A percentile compares a stretch with the other conserved stretches of the same genome.
Conservation (phyloP, 2,329 filamentous ascomycete species). For the Sarocladium kiliense region DNA sequence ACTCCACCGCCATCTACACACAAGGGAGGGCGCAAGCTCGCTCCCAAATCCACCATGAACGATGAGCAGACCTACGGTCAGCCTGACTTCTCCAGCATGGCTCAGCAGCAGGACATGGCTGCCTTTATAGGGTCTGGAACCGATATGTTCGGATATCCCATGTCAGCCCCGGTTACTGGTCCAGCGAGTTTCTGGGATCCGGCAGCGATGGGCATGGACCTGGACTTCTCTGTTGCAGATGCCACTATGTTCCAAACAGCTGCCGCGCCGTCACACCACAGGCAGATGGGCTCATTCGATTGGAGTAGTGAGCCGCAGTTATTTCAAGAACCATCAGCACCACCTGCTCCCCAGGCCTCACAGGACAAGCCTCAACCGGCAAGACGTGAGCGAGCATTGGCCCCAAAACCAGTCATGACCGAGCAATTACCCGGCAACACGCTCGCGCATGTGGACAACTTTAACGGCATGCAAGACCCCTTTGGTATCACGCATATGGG, state of each 20-base stretch:
- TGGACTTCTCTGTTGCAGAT: conserved; percentile 43
- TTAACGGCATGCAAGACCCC: conserved; percentile 36
- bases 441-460: not conserved
- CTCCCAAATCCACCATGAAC: conserved; percentile 51
- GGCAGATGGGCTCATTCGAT: conserved; percentile 47
- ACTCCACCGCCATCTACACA: conserved; percentile 56
- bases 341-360: conserved; percentile 22
- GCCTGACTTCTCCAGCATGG: conserved; percentile 42
- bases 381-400: conserved; percentile 41
- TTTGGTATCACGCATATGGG: conserved; percentile 43
- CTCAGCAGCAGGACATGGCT: conserved; percentile 45
- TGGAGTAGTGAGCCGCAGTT: conserved; percentile 52
- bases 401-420: conserved; percentile 43
- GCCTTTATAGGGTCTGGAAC: conserved; percentile 40
- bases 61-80: conserved; percentile 51
- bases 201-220: conserved; percentile 50
- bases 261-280: conserved; percentile 26
- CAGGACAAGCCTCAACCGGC: conserved; percentile 31
- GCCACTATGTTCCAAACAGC: conserved; percentile 31
- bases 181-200: conserved; percentile 55
- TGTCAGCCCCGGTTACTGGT: conserved; percentile 50
- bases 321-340: conserved; percentile 41
- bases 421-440: conserved; percentile 15
- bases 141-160: conserved; percentile 56
- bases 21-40: conserved; percentile 51